Base-by-base conservation (phyloP, 2,329 filamentous ascomycete species). In the Neonectria neomacrospora region DNA sequence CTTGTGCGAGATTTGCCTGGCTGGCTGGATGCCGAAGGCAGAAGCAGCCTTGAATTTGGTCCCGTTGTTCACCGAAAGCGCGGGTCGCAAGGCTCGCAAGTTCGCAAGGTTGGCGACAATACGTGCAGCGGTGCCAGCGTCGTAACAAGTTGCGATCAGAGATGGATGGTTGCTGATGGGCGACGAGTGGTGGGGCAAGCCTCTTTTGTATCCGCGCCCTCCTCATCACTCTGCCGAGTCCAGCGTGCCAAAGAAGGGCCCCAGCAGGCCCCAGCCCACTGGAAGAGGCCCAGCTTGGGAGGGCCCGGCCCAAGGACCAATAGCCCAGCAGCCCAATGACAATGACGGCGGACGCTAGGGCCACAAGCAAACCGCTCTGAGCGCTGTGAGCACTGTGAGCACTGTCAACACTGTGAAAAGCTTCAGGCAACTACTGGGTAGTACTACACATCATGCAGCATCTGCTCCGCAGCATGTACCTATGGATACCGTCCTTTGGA, bases 151-250 rank as follows among this genome's bases (percentile, higher is more conserved):
- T 50, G 34, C 44, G 53, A 60, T 56, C 50, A 50, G 67, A 70
- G 64, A 73, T 51, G 68, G 69, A 68, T 67, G 62, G 69, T 68
- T 69, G 68, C 69, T 71, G 62, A 64, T 60, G 69, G 61, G 61
- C 67, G 59, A 68, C 68, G 69, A 73, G 71, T 73, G 71, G 71
- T 73, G 71, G 71, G 71, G 71, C 71, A 73, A 71, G 58, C 71
- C 67, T 71, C 71, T 73, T 73, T 73, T 73, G 71, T 73, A 73
- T 70, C 59, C 63, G 67, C 18, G 52, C 58, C 48, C 57, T 39
- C 51, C 48, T 54, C 51, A 48, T 54, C 51, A 48, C 58, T 61
- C 45, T 55, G 39, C 37, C 37, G 37, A 20, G 37, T 20, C 37
- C 37, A 41, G 37, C 56, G 28, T 22, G 47, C 47, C 50, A 59